Evolutionary conservation across 2,329 filamentous ascomycete genomes (phyloP).

Genomic region (Neofusicoccum laricinum): DNA sequence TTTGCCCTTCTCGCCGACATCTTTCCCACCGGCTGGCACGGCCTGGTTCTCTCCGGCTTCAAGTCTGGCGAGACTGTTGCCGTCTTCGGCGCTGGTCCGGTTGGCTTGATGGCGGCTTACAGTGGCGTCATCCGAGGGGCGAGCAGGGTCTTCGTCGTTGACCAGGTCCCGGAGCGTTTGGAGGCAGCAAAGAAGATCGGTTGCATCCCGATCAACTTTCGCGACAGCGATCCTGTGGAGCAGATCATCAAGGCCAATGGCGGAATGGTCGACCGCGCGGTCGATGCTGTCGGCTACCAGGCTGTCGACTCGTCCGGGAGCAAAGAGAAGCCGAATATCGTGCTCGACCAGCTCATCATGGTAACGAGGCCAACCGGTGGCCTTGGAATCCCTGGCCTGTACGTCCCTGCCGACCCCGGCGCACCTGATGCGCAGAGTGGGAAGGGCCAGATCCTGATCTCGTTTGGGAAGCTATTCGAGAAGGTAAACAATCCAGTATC

Average conservation of each 20-base stretch:
- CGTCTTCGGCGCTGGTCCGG: slow-evolving; percentile 63
- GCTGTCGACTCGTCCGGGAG: slow-evolving; percentile 55
- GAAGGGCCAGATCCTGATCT: slow-evolving; percentile 63
- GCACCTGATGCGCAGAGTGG: slow-evolving; percentile 59
- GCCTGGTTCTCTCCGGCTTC: slow-evolving; percentile 57
- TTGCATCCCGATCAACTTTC: slow-evolving; percentile 60
- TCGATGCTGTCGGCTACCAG: slow-evolving; percentile 67
- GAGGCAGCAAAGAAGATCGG: slow-evolving; percentile 61
- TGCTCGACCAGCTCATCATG: slow-evolving; percentile 62
- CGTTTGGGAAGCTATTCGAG: slow-evolving; percentile 67
- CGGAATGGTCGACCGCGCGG: slow-evolving; percentile 61
- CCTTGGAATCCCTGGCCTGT: slow-evolving; percentile 59
- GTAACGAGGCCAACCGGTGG: slow-evolving; percentile 62
- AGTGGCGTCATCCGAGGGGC: slow-evolving; percentile 60
- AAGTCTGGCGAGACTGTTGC: slow-evolving; percentile 60
- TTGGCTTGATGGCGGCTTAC: slow-evolving; percentile 66
- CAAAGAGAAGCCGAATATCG: slow-evolving; percentile 61
- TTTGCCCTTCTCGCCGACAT: slow-evolving; percentile 54
- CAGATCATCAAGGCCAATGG: slow-evolving; percentile 59
- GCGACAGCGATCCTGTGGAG: slow-evolving; percentile 57
- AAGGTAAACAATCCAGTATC: slow-evolving; percentile 46
- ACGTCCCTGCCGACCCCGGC: slow-evolving; percentile 56
- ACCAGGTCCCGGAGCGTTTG: slow-evolving; percentile 60
- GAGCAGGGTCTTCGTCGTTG: slow-evolving; percentile 60
- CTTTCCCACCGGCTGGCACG: slow-evolving; percentile 50